phyloP scores from a whole-genome alignment of 1,284 basidiomycete genomes.

The Melampsora americana region DNA sequence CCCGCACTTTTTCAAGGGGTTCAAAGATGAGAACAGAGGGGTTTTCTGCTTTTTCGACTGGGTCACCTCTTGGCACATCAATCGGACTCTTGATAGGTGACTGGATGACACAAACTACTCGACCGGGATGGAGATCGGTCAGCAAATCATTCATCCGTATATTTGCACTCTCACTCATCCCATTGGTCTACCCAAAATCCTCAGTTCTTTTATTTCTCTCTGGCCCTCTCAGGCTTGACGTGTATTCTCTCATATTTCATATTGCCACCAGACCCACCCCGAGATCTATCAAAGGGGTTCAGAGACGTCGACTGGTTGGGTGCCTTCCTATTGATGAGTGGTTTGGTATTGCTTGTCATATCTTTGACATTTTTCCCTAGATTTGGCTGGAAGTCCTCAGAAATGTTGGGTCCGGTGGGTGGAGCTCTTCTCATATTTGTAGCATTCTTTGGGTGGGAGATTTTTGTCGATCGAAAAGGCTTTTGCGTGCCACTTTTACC shows the following conservation, averaged over 20 bases:
- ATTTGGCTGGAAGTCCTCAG: constrained; percentile 18
- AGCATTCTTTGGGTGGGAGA: constrained; percentile 26
- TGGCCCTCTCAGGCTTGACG: background rate
- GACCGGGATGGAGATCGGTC: constrained; percentile 34
- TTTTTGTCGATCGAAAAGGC: background rate
- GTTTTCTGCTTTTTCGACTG: constrained; percentile 30
- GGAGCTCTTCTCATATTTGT: constrained; percentile 5
- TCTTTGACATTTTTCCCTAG: constrained; percentile 18
- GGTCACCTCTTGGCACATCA: constrained; percentile 27
- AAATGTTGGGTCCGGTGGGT: constrained; percentile 15
- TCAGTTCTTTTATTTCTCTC: constrained; percentile 40
- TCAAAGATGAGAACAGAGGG: constrained; percentile 21
- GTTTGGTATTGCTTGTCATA: constrained; percentile 12
- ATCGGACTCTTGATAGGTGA: constrained; percentile 35
- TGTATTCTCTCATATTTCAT: constrained; percentile 6
- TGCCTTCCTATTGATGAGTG: constrained; percentile 16
- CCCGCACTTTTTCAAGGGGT: constrained; percentile 3
- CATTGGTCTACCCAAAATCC: background rate
- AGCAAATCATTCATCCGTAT: background rate
- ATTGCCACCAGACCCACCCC: constrained; percentile 11
- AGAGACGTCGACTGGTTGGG: constrained; percentile 28
- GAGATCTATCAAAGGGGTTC: background rate
- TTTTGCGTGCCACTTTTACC: constrained; percentile 19
- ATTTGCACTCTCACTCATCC: background rate
- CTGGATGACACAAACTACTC: constrained; percentile 27